These are phyloP conservation scores for Claviceps maximensis DNA, from an alignment of 2,329 filamentous ascomycete species.

Conservation along the genomic window DNA sequence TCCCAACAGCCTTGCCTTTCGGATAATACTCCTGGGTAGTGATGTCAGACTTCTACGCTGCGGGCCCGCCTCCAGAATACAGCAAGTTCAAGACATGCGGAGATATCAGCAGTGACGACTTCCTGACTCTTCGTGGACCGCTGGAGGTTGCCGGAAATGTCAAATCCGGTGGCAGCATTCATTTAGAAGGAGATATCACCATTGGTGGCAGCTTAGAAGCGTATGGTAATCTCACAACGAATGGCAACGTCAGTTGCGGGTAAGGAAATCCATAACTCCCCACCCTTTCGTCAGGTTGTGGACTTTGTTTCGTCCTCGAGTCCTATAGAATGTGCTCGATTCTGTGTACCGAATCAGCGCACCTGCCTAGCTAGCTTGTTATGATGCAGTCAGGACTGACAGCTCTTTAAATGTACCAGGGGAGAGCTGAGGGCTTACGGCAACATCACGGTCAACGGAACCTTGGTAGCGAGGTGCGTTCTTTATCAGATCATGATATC, in stretches of 20 bases:
- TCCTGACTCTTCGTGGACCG: conserved; percentile 28
- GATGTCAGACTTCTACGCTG: conserved; percentile 14
- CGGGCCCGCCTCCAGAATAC: conserved; percentile 13
- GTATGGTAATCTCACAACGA: conserved; percentile 29
- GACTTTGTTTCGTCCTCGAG: not conserved
- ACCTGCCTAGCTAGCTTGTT: too few relatives aligned
- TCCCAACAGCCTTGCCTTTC: too few relatives aligned
- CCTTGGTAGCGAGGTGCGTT: conserved; percentile 23
- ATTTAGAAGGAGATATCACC: conserved; percentile 29
- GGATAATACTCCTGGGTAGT: too few relatives aligned
- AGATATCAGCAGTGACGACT: conserved; percentile 29
- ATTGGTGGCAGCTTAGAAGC: conserved; percentile 33
- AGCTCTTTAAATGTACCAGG: conserved; percentile 12
- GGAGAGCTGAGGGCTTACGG: conserved; percentile 33
- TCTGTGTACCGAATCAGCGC: too few relatives aligned
- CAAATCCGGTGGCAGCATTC: conserved; percentile 30
- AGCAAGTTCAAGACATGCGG: conserved; percentile 19
- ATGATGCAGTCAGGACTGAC: not conserved
- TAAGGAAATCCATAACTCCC: conserved; percentile 14
- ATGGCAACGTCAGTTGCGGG: conserved; percentile 30
- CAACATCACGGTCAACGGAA: conserved; percentile 29
- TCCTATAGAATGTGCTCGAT: too few relatives aligned
- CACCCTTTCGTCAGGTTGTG: not conserved
- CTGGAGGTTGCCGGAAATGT: conserved; percentile 35
- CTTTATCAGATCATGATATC: not conserved